These are phyloP conservation scores for Podaxis sp. DNA, from an alignment of 768 basidiomycete species.

Conservation along the genomic window DNA sequence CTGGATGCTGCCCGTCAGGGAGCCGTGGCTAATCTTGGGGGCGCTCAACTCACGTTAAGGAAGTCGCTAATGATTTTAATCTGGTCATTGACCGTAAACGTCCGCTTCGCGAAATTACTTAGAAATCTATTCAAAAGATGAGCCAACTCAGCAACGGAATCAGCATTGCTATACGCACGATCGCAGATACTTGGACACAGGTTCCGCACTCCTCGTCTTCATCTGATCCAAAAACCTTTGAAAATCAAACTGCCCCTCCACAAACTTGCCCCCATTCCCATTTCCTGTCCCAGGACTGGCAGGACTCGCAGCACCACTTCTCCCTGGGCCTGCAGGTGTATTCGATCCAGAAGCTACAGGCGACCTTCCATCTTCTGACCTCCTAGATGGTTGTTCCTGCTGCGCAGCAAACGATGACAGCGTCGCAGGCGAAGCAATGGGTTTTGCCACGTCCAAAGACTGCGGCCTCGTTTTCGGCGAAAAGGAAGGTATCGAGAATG, in stretches of 20 bases:
- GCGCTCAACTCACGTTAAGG: constrained; percentile 56
- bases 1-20: constrained; percentile 34
- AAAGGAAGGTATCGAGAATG: constrained; percentile 55
- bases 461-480: constrained; percentile 50
- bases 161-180: constrained; percentile 62
- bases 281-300: constrained; percentile 20
- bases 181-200: constrained; percentile 91
- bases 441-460: constrained; percentile 59
- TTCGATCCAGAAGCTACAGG: constrained; percentile 21
- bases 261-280: constrained; percentile 25
- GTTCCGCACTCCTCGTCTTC: constrained; percentile 83
- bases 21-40: constrained; percentile 12
- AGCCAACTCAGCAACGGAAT: neutral
- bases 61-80: constrained; percentile 96
- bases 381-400: constrained; percentile 30
- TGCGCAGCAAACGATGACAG: constrained; percentile 55
- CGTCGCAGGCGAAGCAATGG: constrained; percentile 57
- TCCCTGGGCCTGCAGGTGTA: constrained; percentile 20
- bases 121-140: constrained; percentile 63
- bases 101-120: constrained; percentile 89
- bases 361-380: constrained; percentile 21
- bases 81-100: constrained; percentile 91
- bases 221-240: constrained; percentile 95
- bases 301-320: constrained; percentile 10
- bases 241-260: constrained; percentile 78